Percentiles rank a stretch among this genome's conserved stretches.
phyloP scores from a whole-genome alignment of 2,329 filamentous ascomycete species.

The Ceratocystis cubensis region DNA sequence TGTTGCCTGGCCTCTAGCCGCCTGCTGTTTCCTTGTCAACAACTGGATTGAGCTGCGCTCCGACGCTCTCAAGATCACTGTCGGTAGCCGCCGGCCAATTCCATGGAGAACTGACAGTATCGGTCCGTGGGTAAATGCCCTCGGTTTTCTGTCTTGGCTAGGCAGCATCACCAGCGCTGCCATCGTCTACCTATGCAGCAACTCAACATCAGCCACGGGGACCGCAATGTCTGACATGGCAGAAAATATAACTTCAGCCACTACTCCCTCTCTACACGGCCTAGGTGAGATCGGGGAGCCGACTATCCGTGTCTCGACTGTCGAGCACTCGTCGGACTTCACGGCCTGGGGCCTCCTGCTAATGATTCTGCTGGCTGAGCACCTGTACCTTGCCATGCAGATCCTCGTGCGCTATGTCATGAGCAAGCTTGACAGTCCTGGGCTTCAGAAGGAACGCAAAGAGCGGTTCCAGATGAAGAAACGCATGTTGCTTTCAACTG shows the following conservation, averaged over 20 bases:
- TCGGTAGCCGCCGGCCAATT: constrained; percentile 76
- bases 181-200: constrained; percentile 75
- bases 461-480: constrained; percentile 73
- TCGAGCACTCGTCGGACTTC: constrained; percentile 29
- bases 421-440: constrained; percentile 70
- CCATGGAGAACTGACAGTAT: constrained; percentile 89
- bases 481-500: constrained; percentile 44
- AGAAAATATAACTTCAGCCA: neutral
- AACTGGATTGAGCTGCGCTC: constrained; percentile 93
- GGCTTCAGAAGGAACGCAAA: constrained; percentile 69
- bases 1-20: constrained; percentile 87
- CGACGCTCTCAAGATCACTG: constrained; percentile 87
- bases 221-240: neutral
- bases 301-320: constrained; percentile 10
- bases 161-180: constrained; percentile 79
- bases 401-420: constrained; percentile 60
- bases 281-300: neutral
- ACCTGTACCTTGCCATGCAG: constrained; percentile 72
- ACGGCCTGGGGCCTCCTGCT: constrained; percentile 70
- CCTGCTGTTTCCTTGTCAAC: constrained; percentile 78
- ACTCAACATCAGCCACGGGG: neutral
- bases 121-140: constrained; percentile 75
- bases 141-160: constrained; percentile 87
- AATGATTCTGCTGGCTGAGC: constrained; percentile 73
- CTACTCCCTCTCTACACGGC: neutral